These are phyloP conservation scores for Wickerhamomyces sp. DNA, from an alignment of 1,139 yeast species.

Conservation along the genomic window DNA sequence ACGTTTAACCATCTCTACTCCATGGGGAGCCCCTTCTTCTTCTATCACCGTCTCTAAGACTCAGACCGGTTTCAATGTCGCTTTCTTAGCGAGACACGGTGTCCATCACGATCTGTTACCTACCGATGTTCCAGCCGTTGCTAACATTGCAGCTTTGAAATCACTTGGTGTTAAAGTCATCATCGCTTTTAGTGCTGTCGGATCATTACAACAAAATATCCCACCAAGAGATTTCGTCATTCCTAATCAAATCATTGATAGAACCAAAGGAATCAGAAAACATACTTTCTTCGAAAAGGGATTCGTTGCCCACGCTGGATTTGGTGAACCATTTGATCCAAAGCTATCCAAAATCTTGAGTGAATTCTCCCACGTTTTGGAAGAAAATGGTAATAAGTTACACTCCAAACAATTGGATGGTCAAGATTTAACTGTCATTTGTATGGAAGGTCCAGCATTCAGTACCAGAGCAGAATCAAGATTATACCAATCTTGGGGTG, in stretches of 20 bases:
- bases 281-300: constrained; percentile 90
- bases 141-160: constrained; percentile 95
- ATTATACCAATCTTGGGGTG: constrained; percentile 87
- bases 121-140: constrained; percentile 85
- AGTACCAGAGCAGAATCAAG: constrained; percentile 96
- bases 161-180: constrained; percentile 81
- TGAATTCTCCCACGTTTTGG: constrained; percentile 51
- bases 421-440: constrained; percentile 73
- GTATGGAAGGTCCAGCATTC: constrained; percentile 99
- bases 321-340: constrained; percentile 93
- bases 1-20: constrained; percentile 72
- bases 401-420: constrained; percentile 22
- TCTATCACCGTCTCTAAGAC: constrained; percentile 87
- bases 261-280: constrained; percentile 92
- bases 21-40: constrained; percentile 97
- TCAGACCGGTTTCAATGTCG: constrained; percentile 74
- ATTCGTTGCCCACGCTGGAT: constrained; percentile 93
- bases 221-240: constrained; percentile 92
- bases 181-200: constrained; percentile 93
- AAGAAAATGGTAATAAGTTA: constrained; percentile 40
- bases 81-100: constrained; percentile 95
- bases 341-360: constrained; percentile 63
- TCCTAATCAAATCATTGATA: constrained; percentile 92
- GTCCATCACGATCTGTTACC: constrained; percentile 85
- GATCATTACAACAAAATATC: constrained; percentile 85